phyloP scores from a whole-genome alignment of 2,329 filamentous ascomycete species.

The Aspergillus phoenicis region DNA sequence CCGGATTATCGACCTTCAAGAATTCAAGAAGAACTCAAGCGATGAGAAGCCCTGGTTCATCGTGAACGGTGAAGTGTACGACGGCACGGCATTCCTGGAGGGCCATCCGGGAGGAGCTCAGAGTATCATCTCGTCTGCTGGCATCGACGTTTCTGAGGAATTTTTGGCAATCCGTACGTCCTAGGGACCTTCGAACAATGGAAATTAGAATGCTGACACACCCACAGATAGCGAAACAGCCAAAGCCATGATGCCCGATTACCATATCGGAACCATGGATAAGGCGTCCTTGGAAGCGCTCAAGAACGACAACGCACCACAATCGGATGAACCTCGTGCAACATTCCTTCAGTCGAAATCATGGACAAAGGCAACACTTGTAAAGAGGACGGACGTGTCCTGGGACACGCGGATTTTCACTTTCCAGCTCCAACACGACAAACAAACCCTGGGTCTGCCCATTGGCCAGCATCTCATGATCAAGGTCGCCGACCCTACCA shows the following conservation, averaged over 20 bases:
- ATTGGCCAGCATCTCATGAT: constrained; percentile 88
- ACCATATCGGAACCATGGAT: constrained; percentile 80
- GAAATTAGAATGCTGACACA: constrained; percentile 3
- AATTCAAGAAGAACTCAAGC: constrained; percentile 68
- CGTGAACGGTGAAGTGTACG: constrained; percentile 83
- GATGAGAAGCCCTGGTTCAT: constrained; percentile 80
- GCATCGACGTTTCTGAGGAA: constrained; percentile 79
- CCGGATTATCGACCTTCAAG: constrained; percentile 67
- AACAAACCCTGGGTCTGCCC: constrained; percentile 74
- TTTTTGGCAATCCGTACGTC: constrained; percentile 86
- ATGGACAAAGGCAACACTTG: constrained; percentile 74
- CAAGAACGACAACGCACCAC: constrained; percentile 47
- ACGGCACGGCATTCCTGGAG: constrained; percentile 78
- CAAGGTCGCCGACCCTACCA: constrained; percentile 71
- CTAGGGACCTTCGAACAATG: neutral
- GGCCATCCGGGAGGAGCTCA: constrained; percentile 83
- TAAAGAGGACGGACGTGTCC: constrained; percentile 69
- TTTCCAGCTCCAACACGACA: constrained; percentile 72
- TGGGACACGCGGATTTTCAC: constrained; percentile 79
- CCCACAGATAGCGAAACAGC: constrained; percentile 85
- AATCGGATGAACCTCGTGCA: constrained; percentile 51
- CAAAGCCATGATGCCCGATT: constrained; percentile 82
- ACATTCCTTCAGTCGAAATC: constrained; percentile 70
- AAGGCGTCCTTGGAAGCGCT: constrained; percentile 60
- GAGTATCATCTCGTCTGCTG: constrained; percentile 82